Percentiles rank a stretch among this genome's conserved stretches.
Evolutionary conservation across 306 rosid species (phyloP).

Genomic region (Corylus americana): DNA sequence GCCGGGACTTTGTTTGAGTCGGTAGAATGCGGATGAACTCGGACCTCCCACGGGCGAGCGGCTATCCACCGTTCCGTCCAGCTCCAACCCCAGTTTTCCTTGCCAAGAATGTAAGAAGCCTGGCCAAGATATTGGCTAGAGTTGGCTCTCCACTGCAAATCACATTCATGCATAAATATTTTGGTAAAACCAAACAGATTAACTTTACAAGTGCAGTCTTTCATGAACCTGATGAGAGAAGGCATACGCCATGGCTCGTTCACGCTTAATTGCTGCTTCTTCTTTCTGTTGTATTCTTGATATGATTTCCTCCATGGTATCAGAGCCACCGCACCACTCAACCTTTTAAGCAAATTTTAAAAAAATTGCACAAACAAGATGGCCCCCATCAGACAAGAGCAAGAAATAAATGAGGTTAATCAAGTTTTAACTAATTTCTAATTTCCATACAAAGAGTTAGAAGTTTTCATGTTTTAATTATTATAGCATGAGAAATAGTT

Average conservation of each 20-base stretch:
- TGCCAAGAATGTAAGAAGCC: constrained; percentile 58
- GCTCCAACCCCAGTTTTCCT: constrained; percentile 89
- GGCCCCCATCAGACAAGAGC: too few relatives aligned
- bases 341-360: not conserved
- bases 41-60: constrained; percentile 83
- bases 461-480: too few relatives aligned
- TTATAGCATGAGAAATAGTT: too few relatives aligned
- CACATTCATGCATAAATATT: constrained; percentile 14
- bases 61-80: constrained; percentile 87
- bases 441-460: too few relatives aligned
- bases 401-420: too few relatives aligned
- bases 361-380: too few relatives aligned
- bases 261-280: constrained; percentile 70
- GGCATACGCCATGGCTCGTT: constrained; percentile 86
- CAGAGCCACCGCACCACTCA: constrained; percentile 66
- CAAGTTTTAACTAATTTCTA: too few relatives aligned
- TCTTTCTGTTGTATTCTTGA: constrained; percentile 68
- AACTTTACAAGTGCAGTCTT: constrained; percentile 3
- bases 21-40: constrained; percentile 43
- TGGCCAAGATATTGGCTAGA: constrained; percentile 69
- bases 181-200: not conserved
- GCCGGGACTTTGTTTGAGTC: constrained; percentile 45
- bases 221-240: constrained; percentile 75
- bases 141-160: constrained; percentile 80
- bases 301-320: constrained; percentile 80